Evolutionary conservation across 495 filamentous ascomycete genomes (phyloP), one percentile per base, ranked within the genome.

Genomic region (Daldinia caldariorum): DNA sequence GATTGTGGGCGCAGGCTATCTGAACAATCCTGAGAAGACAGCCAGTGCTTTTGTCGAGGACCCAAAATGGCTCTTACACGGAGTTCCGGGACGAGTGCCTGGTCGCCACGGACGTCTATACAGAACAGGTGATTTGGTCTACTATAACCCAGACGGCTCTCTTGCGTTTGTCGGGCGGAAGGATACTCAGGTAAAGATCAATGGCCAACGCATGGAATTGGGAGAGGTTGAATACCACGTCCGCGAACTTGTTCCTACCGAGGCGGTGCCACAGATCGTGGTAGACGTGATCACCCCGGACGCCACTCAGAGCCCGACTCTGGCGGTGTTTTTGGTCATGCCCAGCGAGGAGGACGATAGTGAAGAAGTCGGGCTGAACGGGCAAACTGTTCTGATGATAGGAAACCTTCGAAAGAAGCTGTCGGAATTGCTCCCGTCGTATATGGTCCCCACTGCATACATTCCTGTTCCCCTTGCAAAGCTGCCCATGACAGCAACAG

Each of bases 181-280:
- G 18, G 55, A 58, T 18, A 58, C 55, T 18, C 55, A 58, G 35
- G 55, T 58, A 9, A 58, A 58, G 37, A 16, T 58, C 7, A 34
- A 37, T 6, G 55, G 55, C 3, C 35, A 39, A 8, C 55, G 55
- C 8, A 41, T 58, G 6, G 55, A 58, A 13, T 37, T 58, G 14
- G 35, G 55, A 7, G 55, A 58, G 18, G 35, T 58, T 8, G 55
- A 58, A 43, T 20, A 58, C 22, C 55, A 58, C 31, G 35, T 56
- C 8, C 38, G 14, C 1, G 38, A 39, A 14, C 26, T 39, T 2
- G 2, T 39, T 14, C 14, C 38, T 9, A 39, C 8, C 38, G 38
- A 9, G 38, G 14, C 8, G 14, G 38, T 14, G 38, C 14, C 9
- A 26, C 26, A 26, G 26, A 26, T 26, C 26, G 14, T 39, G 9